A percentile compares a stretch with the other conserved stretches of the same genome.
These are phyloP conservation scores for Phytopythium ostracodes DNA, from an alignment of 352 stramenopile genomes.

Conservation along the genomic window DNA sequence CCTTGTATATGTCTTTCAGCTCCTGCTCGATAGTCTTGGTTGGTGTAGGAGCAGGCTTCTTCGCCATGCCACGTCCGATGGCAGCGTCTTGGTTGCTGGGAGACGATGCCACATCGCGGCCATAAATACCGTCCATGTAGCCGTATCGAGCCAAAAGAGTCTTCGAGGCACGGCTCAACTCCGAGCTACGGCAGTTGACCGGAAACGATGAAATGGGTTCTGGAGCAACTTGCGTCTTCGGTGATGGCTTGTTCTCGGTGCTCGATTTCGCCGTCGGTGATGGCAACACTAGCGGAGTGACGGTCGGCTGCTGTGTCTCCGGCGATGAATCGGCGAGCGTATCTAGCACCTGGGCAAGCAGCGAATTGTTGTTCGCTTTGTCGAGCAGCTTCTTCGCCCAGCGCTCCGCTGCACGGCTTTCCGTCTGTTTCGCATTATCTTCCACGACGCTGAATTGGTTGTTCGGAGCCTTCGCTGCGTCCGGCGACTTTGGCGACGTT, in stretches of 20 bases:
- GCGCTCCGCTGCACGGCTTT: slow-evolving; percentile 30
- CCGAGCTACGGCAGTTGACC: slow-evolving; percentile 18
- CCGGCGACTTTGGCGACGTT: slow-evolving; percentile 13
- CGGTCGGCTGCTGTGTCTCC: slow-evolving; percentile 6
- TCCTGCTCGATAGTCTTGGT: slow-evolving; percentile 62
- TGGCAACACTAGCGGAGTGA: slow-evolving; percentile 1
- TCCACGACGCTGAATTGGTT: slow-evolving; percentile 14
- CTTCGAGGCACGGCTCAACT: slow-evolving; percentile 82
- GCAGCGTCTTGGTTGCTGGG: slow-evolving; percentile 15
- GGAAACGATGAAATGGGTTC: slow-evolving; percentile 1
- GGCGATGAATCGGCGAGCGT: slow-evolving; percentile 33
- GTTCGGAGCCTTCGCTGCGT: slow-evolving; percentile 2
- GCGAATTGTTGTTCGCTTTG: slow-evolving; percentile 47
- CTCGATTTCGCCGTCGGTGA: neutral
- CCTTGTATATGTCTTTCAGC: slow-evolving; percentile 69
- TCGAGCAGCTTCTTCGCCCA: slow-evolving; percentile 58
- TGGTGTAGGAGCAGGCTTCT: slow-evolving; percentile 6
- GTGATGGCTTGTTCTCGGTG: neutral
- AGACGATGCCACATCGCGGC: slow-evolving; percentile 12
- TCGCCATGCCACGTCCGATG: slow-evolving; percentile 6
- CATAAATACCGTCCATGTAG: slow-evolving; percentile 64
- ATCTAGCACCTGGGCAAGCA: slow-evolving; percentile 59
- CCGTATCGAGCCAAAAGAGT: slow-evolving; percentile 81
- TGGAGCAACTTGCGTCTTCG: slow-evolving; percentile 5
- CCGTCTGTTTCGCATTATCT: slow-evolving; percentile 1